A percentile compares a stretch with the other conserved stretches of the same genome.
Conservation (phyloP, 1,284 basidiomycete species). For the Heterobasidion annosum region DNA sequence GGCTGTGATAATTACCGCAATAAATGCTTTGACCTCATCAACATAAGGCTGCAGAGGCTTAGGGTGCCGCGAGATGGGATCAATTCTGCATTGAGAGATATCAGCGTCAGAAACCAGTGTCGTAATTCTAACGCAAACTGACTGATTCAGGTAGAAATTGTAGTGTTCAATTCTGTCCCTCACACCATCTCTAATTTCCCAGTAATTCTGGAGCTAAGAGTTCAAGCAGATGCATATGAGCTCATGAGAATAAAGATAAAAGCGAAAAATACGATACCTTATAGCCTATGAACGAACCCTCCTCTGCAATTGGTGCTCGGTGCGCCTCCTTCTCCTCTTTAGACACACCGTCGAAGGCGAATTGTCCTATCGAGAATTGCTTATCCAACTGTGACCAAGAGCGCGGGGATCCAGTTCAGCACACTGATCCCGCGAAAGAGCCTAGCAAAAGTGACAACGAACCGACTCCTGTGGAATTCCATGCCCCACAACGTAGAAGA, state of each 20-base stretch:
- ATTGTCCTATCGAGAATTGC: slow-evolving; percentile 25
- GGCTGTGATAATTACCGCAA: slow-evolving; percentile 10
- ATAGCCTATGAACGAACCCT: slow-evolving; percentile 30
- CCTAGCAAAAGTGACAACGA: slow-evolving; percentile 1
- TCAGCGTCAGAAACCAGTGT: too few relatives aligned
- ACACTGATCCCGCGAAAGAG: background rate
- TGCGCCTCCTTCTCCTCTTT: slow-evolving; percentile 25
- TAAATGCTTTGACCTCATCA: slow-evolving; percentile 24
- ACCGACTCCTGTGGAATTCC: slow-evolving; percentile 21
- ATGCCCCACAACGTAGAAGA: slow-evolving; percentile 29
- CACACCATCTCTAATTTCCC: slow-evolving; percentile 3
- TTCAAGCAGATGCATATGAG: background rate
- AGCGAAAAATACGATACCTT: slow-evolving; percentile 15
- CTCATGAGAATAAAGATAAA: background rate
- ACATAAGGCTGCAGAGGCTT: slow-evolving; percentile 21
- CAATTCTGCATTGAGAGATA: background rate
- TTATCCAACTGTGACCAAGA: slow-evolving; percentile 14
- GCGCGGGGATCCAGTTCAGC: background rate
- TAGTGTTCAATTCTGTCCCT: slow-evolving; percentile 3
- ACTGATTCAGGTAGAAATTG: slow-evolving; percentile 5
- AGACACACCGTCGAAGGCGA: slow-evolving; percentile 25
- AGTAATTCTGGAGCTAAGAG: slow-evolving; percentile 5
- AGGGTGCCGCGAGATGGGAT: slow-evolving; percentile 16
- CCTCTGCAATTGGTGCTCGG: slow-evolving; percentile 23
- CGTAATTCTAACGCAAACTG: background rate